Evolutionary conservation across 176 grass and related monocot genomes (phyloP), one percentile per base, ranked within the genome.

Genomic region (Eragrostis nindensis): DNA sequence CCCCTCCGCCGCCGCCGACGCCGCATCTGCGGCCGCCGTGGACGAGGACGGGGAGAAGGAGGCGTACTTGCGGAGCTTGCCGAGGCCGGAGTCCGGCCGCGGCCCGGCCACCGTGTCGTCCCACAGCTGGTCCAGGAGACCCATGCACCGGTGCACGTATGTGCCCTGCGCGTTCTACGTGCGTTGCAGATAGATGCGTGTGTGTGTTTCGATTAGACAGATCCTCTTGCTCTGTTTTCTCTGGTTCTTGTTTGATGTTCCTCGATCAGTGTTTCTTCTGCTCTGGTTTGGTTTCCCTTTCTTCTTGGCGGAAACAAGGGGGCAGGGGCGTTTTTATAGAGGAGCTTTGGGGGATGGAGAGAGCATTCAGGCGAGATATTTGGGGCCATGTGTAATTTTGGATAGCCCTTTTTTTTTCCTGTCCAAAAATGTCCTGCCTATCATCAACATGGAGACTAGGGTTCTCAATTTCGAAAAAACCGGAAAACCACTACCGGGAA

Each of bases 101-200:
- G 94, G 94, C 18, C 94, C 94, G 42, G 94, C 92, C 55, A 97
- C 83, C 11, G 94, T 97, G 83, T 97, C 94, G 79, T 97, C 94
- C 94, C 94, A 97, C n/a, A 97, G 94, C 68, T 92, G 92, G 75
- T 94, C 87, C 38, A 97, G 86, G 79, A 97, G 83, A 5, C 89
- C 81, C 94, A 97, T 97, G 77, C 49, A 57, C 3, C 21, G 9
- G 3, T 60, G 54, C 39, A 6, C 47, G 12, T 0, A 3, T 8
- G 9, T 63, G 25, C 70, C 26, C 74, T 88, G 74, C 75, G 29
- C 42, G 77, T 74, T n/a, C 44, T 32, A n/a, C n/a, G 39, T 83
- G 61, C 36, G 17, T 85, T 54, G 1, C 5, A 54, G 18, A 44
- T 8, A n/a, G n/a, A n/a, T n/a, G n/a, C n/a, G n/a, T 26, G 61